Evolutionary conservation across 164 flowering plant species (phyloP), one percentile per base, ranked within the genome.

Genomic region (Berberis thunbergii): DNA sequence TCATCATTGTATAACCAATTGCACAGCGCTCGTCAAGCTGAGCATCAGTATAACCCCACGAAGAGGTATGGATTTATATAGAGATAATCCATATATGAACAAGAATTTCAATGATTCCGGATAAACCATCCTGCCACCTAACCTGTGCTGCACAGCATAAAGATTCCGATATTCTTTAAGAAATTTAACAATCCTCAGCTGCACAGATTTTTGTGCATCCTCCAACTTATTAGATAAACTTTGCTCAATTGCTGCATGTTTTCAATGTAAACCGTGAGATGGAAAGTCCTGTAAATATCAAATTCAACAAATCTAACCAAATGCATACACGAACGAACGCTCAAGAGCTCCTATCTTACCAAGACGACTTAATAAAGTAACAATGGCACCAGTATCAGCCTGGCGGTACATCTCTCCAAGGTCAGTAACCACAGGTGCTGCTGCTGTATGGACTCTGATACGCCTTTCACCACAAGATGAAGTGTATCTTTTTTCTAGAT

Each of bases 401-500:
- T 79, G 87, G 44, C 96, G 92, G 60, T 87, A 95, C 99, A 95
- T 91, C 77, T 95, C 99, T 39, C 87, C 92, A 49, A 95, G 83
- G 70, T 95, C 96, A 43, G 96, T 43, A 48, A 91, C 96, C 67
- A 91, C 97, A 2, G 97, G 97, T 44, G 83, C 96, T 45, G 96
- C 96, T 64, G 91, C 86, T n/a, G 97, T 95, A 69, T 89, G 99
- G 66, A 95, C 97, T 75, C 99, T 86, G 54, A 95, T 91, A 64
- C 99, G 99, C 69, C 99, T 79, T 75, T 95, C 99, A 68, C 97
- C 99, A 75, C 86, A 91, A 62, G 99, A 95, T 70, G 99, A 82
- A 59, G 99, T 95, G 74, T 89, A 95, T 78, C 99, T 95, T 77
- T 73, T n/a, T 62, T 41, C 59, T 59, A 67, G 84, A 75, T 76